Evolutionary conservation across 352 stramenopile genomes (phyloP).

Genomic region (Phytophthora tentaculata): DNA sequence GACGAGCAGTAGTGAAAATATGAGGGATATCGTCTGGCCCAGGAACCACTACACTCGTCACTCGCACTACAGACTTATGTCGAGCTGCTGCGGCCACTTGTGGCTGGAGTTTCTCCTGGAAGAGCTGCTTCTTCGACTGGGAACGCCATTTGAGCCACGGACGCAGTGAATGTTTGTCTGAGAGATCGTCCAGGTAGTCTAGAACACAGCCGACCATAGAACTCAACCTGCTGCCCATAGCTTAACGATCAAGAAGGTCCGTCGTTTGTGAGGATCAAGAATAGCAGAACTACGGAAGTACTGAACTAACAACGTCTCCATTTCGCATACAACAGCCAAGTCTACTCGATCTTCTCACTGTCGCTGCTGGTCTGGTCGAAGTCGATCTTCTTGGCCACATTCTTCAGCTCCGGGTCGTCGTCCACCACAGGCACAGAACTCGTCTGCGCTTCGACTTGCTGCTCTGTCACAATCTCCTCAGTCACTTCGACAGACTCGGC

Average conservation of each 20-base stretch:
- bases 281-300: constrained; percentile 18
- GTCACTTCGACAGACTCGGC: background rate
- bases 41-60: constrained; percentile 18
- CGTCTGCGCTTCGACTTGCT: constrained; percentile 17
- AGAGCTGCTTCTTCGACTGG: constrained; percentile 33
- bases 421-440: constrained; percentile 14
- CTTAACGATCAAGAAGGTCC: background rate
- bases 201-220: constrained; percentile 11
- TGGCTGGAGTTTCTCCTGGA: constrained; percentile 35
- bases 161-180: constrained; percentile 1
- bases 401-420: constrained; percentile 21
- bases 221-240: constrained; percentile 28
- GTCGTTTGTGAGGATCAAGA: constrained; percentile 11
- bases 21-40: constrained; percentile 33
- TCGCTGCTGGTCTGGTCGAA: constrained; percentile 45
- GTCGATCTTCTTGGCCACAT: constrained; percentile 46
- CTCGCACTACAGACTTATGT: constrained; percentile 33
- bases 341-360: constrained; percentile 39
- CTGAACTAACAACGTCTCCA: background rate
- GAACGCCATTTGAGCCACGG: constrained; percentile 24
- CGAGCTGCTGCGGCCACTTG: constrained; percentile 20
- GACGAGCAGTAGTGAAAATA: constrained; percentile 56
- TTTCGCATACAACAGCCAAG: constrained; percentile 9
- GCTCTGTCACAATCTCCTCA: background rate
- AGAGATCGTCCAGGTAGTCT: constrained; percentile 17